Evolutionary conservation across 805 yeast genomes (phyloP), one percentile per base, ranked within the genome.

Genomic region (Saturnispora ahearnii): DNA sequence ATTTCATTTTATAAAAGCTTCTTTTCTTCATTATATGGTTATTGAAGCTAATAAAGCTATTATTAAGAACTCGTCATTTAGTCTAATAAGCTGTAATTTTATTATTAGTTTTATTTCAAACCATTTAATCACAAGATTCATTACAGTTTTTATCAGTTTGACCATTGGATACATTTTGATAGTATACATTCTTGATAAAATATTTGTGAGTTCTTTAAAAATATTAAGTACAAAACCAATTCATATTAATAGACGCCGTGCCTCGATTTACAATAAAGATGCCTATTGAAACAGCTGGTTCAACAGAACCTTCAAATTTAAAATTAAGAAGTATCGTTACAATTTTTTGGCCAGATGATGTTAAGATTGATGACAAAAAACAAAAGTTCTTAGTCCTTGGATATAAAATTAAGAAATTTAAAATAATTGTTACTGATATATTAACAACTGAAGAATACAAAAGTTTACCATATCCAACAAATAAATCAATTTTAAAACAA

Each of bases 261-360:
- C 50, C 24, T 56, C 59, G 11, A 56, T 56, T 22, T 33, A 41
- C 15, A 38, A 50, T 21, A 33, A 29, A 49, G 10, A 37, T 43
- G 45, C 32, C 30, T 38, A 32, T 32, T 34, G 43, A 49, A 15
- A 41, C 22, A 13, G 3, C 4, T 13, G 41, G 44, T 22, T 36
- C 40, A 36, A 21, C 11, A 10, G 40, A 18, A 3, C 5, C 12
- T 12, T 36, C 40, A 15, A 38, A 11, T 15, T 36, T 22, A 26
- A n/a, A 45, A 9, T 29, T 31, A 10, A 21, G 21, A 7, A 33
- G 41, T 22, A 11, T 22, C 29, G 44, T 47, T n/a, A 42, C 60
- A n/a, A 41, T 62, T 1, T 64, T 62, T 42, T 66, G 69, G 69
- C 69, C 70, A 10, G 46, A 51, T 11, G 68, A 65, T 46, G 42